Conservation (phyloP, 2,329 filamentous ascomycete genomes). For the Beauveria sp. region DNA sequence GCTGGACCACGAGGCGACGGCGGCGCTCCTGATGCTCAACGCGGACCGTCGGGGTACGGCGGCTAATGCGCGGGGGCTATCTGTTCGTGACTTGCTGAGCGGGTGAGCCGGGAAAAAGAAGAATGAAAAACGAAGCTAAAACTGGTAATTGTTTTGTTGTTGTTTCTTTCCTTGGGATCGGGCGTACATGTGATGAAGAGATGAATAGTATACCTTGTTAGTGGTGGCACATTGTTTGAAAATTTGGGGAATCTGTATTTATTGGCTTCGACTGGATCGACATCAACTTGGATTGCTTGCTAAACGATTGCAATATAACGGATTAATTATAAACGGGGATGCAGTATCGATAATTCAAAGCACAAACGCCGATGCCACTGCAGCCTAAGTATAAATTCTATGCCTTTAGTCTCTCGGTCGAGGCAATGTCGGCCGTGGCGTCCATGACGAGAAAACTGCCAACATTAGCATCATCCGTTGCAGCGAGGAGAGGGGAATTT, state of each 20-base stretch:
- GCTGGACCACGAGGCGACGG: slow-evolving; percentile 70
- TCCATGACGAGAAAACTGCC: slow-evolving; percentile 79
- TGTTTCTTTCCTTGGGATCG: not conserved
- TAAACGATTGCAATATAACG: not conserved
- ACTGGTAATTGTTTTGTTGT: not conserved
- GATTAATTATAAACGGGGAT: not conserved
- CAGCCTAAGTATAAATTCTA: slow-evolving; percentile 23
- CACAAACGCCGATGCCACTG: not conserved
- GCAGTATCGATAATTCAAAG: not conserved
- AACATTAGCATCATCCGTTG: slow-evolving; percentile 18
- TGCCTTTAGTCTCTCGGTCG: slow-evolving; percentile 61
- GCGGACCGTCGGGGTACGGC: slow-evolving; percentile 56
- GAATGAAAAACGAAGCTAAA: not conserved
- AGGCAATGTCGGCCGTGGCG: slow-evolving; percentile 71
- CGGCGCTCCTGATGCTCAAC: slow-evolving; percentile 82
- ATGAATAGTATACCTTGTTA: not conserved
- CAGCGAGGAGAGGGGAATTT: not conserved
- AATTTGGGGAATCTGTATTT: not conserved
- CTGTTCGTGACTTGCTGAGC: slow-evolving; percentile 46
- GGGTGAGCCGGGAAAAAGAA: slow-evolving; percentile 26
- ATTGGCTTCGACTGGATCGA: not conserved
- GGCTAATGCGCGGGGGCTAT: slow-evolving; percentile 38
- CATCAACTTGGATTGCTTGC: not conserved
- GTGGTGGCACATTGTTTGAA: not conserved
- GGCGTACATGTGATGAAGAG: not conserved